Base-by-base conservation (phyloP, 805 yeast species). In the Candida ponderosae region DNA sequence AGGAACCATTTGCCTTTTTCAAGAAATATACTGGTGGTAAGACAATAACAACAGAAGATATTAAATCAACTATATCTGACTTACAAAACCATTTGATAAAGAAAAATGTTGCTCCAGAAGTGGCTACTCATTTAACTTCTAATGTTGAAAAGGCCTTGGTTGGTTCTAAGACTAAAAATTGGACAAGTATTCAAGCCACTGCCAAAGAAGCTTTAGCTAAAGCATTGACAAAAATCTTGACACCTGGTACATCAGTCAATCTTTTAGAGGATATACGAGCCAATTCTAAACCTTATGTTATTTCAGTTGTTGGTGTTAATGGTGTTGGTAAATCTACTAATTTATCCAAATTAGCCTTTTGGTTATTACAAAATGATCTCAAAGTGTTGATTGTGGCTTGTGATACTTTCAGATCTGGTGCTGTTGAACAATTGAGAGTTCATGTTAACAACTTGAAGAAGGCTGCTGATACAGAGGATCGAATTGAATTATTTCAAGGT, bases 291-390 rank as follows among this genome's bases (percentile, higher is more conserved):
- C 97, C 98, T 2, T 90, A 86, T 47, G 96, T 90, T n/a, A 86
- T 90, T 39, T 88, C 97, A 1, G 90, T 90, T 18, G 97, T 90
- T 19, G 98, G 98, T 31, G 98, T 90, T 17, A 90, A 90, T 58
- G 98, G 98, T 32, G 98, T 90, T 30, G 98, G 98, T 13, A 90
- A 90, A 59, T 90, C 97, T 0, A 90, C 98, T 2, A 93, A 90
- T 53, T 66, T 90, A 43, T 93, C 97, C 19, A 90, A 90, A 59
- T 64, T 90, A 36, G 97, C 96, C 2, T 90, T 85, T 58, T 90
- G 98, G 98, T 69, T 90, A 36, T 63, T 90, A 39, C 97, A 93
- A 54, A 90, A 93, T 59, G 79, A 90, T 53, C 70, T 85, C 57
- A 77, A 74, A 46, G 95, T 90, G 1, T 68, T 90, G 36, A 83